phyloP scores from a whole-genome alignment of 805 yeast species.

The Suhomyces vadensis region DNA sequence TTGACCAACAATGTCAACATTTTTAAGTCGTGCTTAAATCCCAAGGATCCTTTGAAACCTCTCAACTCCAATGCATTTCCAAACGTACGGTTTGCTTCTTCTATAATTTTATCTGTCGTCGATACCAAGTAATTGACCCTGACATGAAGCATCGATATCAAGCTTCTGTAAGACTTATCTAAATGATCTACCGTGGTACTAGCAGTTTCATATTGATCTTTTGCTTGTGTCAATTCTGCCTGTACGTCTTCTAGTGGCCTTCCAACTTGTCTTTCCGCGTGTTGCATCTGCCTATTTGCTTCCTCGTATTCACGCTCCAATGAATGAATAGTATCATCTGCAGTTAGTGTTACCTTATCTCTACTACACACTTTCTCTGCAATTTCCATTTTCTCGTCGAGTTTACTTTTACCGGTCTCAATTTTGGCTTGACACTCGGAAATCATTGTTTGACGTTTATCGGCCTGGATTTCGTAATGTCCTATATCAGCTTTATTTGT shows the following conservation, averaged over 20 bases:
- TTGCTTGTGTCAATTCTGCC: conserved; percentile 44
- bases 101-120: conserved; percentile 30
- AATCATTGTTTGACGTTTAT: conserved; percentile 12
- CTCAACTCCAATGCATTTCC: conserved; percentile 61
- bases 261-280: conserved; percentile 56
- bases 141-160: conserved; percentile 31
- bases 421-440: conserved; percentile 12
- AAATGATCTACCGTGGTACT: conserved; percentile 39
- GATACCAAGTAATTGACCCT: conserved; percentile 36
- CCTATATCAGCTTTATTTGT: conserved; percentile 13
- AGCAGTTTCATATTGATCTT: conserved; percentile 45
- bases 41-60: conserved; percentile 72
- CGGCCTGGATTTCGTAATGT: conserved; percentile 14
- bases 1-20: conserved; percentile 60
- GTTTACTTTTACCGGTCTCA: conserved; percentile 13
- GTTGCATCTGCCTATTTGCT: conserved; percentile 48
- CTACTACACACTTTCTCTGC: conserved; percentile 48
- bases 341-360: conserved; percentile 44
- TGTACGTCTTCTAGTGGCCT: conserved; percentile 57
- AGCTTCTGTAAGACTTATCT: conserved; percentile 22
- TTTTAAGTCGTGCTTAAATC: conserved; percentile 56
- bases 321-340: conserved; percentile 45
- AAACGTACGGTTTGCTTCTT: conserved; percentile 45
- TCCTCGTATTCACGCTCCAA: conserved; percentile 50
- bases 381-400: conserved; percentile 17